Percentiles rank a stretch among this genome's conserved stretches.
phyloP scores from a whole-genome alignment of 371 early-diverging fungal species.

The Lichtheimia hyalospora region DNA sequence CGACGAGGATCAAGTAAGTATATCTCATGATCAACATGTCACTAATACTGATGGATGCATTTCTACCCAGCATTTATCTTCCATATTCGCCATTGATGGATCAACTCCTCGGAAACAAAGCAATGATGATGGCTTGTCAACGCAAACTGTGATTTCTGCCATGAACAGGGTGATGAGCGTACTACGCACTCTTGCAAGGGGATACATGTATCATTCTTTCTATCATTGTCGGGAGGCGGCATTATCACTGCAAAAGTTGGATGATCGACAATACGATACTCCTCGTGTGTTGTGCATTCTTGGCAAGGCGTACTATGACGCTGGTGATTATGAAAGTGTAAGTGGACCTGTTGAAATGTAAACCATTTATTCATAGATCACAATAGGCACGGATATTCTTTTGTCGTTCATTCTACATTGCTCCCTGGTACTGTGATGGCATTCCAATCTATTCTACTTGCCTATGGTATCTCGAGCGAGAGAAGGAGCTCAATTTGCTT shows the following conservation, averaged over 20 bases:
- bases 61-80: too few species aligned
- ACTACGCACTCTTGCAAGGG: slow-evolving; percentile 29
- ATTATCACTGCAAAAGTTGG: slow-evolving; percentile 30
- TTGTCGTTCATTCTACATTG: slow-evolving; percentile 29
- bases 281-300: slow-evolving; percentile 32
- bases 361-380: too few species aligned
- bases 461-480: slow-evolving; percentile 40
- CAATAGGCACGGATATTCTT: slow-evolving; percentile 32
- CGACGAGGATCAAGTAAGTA: not conserved
- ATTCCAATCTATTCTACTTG: slow-evolving; percentile 43
- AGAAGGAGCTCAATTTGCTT: slow-evolving; percentile 37
- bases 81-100: too few species aligned
- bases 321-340: slow-evolving; percentile 32
- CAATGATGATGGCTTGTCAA: too few species aligned
- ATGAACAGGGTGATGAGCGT: slow-evolving; percentile 36
- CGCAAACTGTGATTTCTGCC: slow-evolving; percentile 6
- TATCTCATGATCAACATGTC: not conserved
- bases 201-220: slow-evolving; percentile 30
- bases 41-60: too few species aligned
- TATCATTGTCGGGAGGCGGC: slow-evolving; percentile 32
- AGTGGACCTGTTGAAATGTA: not conserved
- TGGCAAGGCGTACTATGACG: slow-evolving; percentile 42
- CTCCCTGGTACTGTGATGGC: slow-evolving; percentile 46
- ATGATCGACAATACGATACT: slow-evolving; percentile 43
- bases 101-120: too few species aligned